Evolutionary conservation across 371 early-diverging fungal genomes (phyloP).

Genomic region (Mortierella polycephala): DNA sequence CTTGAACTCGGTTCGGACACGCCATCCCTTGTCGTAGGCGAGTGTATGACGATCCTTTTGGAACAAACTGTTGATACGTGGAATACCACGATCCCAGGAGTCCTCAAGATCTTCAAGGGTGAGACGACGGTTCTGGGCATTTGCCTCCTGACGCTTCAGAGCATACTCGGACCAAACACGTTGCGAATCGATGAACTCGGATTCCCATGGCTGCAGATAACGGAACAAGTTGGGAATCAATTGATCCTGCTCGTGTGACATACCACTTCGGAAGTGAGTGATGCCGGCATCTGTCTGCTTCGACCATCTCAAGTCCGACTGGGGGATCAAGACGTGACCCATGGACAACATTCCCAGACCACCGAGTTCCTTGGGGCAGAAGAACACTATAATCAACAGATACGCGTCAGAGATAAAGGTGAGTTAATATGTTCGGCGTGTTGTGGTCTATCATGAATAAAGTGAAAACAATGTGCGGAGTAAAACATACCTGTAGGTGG

Average conservation of each 20-base stretch:
- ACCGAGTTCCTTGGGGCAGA: conserved; percentile 94
- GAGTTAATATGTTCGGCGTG: conserved; percentile 64
- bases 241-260: conserved; percentile 97
- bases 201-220: conserved; percentile 98
- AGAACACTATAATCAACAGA: conserved; percentile 31
- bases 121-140: conserved; percentile 93
- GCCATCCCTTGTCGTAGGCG: conserved; percentile 99
- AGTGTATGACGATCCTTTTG: conserved; percentile 96
- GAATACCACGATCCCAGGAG: conserved; percentile 99
- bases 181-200: conserved; percentile 98
- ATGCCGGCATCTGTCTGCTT: conserved; percentile 97
- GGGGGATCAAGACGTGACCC: conserved; percentile 98
- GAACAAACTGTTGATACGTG: conserved; percentile 98
- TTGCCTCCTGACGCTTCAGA: conserved; percentile 96
- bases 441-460: background rate
- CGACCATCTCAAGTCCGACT: conserved; percentile 96
- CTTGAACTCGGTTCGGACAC: conserved; percentile 97
- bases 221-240: conserved; percentile 97
- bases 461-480: background rate
- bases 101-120: conserved; percentile 98
- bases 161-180: conserved; percentile 99
- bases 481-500: conserved; percentile 80
- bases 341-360: conserved; percentile 99
- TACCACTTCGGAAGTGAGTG: conserved; percentile 98
- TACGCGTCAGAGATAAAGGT: conserved; percentile 52